Evolutionary conservation across 1,284 basidiomycete species (phyloP).

Genomic region (Ustilago esculenta): DNA sequence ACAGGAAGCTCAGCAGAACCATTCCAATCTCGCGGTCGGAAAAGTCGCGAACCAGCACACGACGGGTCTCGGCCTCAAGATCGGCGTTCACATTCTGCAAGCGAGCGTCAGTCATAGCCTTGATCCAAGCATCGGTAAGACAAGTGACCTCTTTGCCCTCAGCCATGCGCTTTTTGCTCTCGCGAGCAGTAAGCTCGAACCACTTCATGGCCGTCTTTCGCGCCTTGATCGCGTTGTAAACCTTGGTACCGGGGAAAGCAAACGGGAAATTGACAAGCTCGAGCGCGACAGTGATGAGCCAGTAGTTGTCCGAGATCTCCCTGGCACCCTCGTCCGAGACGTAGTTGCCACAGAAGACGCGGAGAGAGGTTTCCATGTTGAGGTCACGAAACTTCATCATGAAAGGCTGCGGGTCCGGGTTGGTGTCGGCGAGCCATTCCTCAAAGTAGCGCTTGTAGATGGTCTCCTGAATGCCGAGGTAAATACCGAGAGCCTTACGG

Average conservation of each 20-base stretch:
- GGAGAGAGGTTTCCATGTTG: slow-evolving; percentile 97
- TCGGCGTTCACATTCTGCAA: slow-evolving; percentile 72
- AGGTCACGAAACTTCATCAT: slow-evolving; percentile 91
- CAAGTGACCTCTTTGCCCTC: slow-evolving; percentile 84
- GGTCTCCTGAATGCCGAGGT: slow-evolving; percentile 84
- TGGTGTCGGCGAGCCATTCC: slow-evolving; percentile 65
- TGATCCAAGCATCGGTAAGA: slow-evolving; percentile 92
- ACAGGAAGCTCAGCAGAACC: slow-evolving; percentile 92
- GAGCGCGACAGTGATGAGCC: slow-evolving; percentile 91
- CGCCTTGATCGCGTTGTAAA: slow-evolving; percentile 92
- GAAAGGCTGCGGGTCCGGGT: slow-evolving; percentile 69
- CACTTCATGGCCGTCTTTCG: slow-evolving; percentile 87
- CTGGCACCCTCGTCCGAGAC: slow-evolving; percentile 80
- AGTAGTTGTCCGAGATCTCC: slow-evolving; percentile 93
- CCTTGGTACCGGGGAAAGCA: slow-evolving; percentile 81
- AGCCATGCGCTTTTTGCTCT: slow-evolving; percentile 85
- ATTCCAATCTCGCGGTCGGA: slow-evolving; percentile 94
- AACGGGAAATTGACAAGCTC: slow-evolving; percentile 99
- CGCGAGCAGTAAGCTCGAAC: slow-evolving; percentile 81
- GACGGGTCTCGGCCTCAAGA: slow-evolving; percentile 67
- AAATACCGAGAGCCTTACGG: slow-evolving; percentile 76
- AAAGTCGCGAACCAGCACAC: slow-evolving; percentile 76
- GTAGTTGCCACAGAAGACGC: slow-evolving; percentile 92
- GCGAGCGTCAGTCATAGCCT: slow-evolving; percentile 74
- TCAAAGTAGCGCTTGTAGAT: slow-evolving; percentile 82